Base-by-base conservation (phyloP, 73 alveolate species). In the Tetrahymena thermophila region DNA sequence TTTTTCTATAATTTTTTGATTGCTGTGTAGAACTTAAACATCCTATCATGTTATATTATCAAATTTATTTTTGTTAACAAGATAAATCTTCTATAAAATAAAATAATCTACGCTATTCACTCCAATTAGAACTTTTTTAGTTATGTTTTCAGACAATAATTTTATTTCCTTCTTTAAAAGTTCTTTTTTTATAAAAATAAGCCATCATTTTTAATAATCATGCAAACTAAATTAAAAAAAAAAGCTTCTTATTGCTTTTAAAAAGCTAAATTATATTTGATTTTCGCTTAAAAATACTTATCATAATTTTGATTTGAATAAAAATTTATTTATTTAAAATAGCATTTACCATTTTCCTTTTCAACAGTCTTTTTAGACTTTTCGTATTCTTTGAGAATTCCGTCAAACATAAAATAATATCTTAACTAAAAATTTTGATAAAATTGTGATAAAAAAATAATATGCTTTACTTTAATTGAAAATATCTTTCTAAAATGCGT, bases 21-120 rank as follows among this genome's bases (percentile, higher is more conserved):
- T 71, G 89, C 89, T 71, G 89, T 71, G 89, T 71, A 71, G 89
- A 71, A 71, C 89, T 71, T 71, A 71, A 28, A 71, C 89, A 71
- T 71, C 89, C 89, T 71, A 28, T 71, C 17, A 23, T 19, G 31
- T 28, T 1, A 71, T 25, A 71, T 28, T 28, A n/a, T 71, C 5
- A 56, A 71, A 71, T 71, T 9, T 28, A 19, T 71, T 28, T 71
- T 71, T 3, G 8, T n/a, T 19, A 71, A 71, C 23, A 0, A 28
- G 89, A n/a, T 71, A 19, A 71, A 5, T 25, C 31, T 50, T 44
- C 8, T 19, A 6, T 28, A 5, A 50, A 50, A 2, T 50, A 50
- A 50, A 19, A 25, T 21, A 50, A 50, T 15, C 15, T 71, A 71
- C 89, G 13, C 89, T 71, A 71, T 71, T 71, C 38, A 71, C 89